These are phyloP conservation scores for Plectosphaerella cucumerina DNA, from an alignment of 2,329 filamentous ascomycete genomes.

Conservation along the genomic window DNA sequence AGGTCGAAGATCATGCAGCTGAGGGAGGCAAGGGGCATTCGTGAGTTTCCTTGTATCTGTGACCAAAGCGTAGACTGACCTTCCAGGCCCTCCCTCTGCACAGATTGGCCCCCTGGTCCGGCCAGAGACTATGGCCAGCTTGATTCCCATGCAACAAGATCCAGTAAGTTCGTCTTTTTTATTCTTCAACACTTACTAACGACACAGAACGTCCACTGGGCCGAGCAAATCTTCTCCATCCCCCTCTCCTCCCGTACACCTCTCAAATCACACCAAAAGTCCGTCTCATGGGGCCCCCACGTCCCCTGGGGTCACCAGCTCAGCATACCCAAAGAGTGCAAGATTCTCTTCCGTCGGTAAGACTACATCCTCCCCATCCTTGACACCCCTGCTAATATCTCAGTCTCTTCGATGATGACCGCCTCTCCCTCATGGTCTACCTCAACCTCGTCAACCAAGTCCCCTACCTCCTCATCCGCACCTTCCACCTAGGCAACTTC, in stretches of 20 bases:
- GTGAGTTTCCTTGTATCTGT: slow-evolving; percentile 26
- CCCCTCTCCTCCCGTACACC: slow-evolving; percentile 47
- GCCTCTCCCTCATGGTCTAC: slow-evolving; percentile 49
- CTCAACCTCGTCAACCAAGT: slow-evolving; percentile 36
- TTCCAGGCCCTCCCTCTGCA: slow-evolving; percentile 27
- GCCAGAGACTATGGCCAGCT: slow-evolving; percentile 21
- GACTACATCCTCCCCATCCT: slow-evolving; percentile 9
- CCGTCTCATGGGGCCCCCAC: slow-evolving; percentile 41
- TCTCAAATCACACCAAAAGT: slow-evolving; percentile 34
- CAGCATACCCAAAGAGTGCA: slow-evolving; percentile 41
- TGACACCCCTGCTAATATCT: neutral
- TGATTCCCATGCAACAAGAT: slow-evolving; percentile 17
- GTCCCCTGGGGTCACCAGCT: slow-evolving; percentile 37
- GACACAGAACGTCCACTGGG: slow-evolving; percentile 51
- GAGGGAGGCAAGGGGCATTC: slow-evolving; percentile 48
- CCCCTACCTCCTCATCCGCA: slow-evolving; percentile 45
- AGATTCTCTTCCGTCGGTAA: slow-evolving; percentile 52
- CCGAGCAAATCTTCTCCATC: slow-evolving; percentile 55
- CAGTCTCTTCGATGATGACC: slow-evolving; percentile 33
- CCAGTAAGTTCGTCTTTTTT: slow-evolving; percentile 7
- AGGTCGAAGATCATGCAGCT: slow-evolving; percentile 45
- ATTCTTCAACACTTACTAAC: neutral
- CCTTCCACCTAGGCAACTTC: slow-evolving; percentile 30
- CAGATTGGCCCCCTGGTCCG: slow-evolving; percentile 28
- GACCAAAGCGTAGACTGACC: neutral